Base-by-base conservation (phyloP, 768 basidiomycete species). In the Tylopilus vinaceipallidus region DNA sequence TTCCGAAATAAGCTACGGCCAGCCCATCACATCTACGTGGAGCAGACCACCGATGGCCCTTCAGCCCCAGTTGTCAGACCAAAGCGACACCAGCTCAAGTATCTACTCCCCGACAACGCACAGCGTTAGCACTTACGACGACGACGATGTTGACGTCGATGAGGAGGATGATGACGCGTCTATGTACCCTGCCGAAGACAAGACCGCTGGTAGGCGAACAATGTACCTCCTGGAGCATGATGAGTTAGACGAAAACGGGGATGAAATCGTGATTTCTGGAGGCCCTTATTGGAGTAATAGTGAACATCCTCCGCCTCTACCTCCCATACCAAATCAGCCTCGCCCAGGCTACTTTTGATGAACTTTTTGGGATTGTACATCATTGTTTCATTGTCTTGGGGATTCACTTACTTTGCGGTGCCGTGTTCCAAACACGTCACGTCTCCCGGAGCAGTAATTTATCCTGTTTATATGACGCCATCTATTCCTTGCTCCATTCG, bases 181-280 rank as follows among this genome's bases (percentile, higher is more conserved):
- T 22, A 16, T 63, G 13, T 66, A 66, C 45, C 50, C 65, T 11
- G 54, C 65, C 17, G 65, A 63, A 19, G 66, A 68, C 24, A 54
- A 70, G 50, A 67, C 66, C 2, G 66, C 66, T 17, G 68, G 66
- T 5, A 61, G 68, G 42, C 64, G 68, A 41, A 67, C 68, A 14
- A 67, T 67, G 66, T 67, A 67, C 45, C 61, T 67, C 20, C 8
- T 67, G 27, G 68, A 67, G 19, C 49, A 69, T 27, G 66, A 59
- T 1, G 63, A 54, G 27, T 14, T 34, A 17, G 61, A 56, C n/a
- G 66, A 62, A 29, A 53, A 44, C 2, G 58, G 45, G 9, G 61
- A 67, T 30, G 60, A 58, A 35, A 20, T 60, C 11, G 55, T 54
- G 30, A 49, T 54, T n/a, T 23, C 39, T 35, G 62, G 54, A 17